A percentile compares a stretch with the other conserved stretches of the same genome.
These are phyloP conservation scores for Suillus plorans DNA, from an alignment of 768 basidiomycete genomes.

Conservation along the genomic window DNA sequence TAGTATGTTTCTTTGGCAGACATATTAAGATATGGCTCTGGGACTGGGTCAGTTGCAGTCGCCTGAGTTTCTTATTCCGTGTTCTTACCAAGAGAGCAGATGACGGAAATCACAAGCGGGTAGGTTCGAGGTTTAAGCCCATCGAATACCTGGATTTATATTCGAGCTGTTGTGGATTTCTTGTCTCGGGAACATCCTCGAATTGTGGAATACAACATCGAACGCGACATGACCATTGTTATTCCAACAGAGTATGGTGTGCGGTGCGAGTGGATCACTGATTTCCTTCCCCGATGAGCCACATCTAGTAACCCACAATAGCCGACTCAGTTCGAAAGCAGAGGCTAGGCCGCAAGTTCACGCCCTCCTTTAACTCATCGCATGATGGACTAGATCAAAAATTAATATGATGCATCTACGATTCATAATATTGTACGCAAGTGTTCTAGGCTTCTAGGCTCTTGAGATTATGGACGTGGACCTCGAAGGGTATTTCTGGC, in stretches of 20 bases:
- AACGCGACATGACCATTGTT: neutral
- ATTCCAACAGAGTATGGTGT: neutral
- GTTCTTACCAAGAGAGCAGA: neutral
- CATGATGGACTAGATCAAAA: neutral
- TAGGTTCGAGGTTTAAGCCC: neutral
- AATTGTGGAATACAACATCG: neutral
- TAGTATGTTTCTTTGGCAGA: constrained; percentile 19
- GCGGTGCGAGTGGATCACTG: neutral
- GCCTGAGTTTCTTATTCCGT: neutral
- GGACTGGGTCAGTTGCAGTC: neutral
- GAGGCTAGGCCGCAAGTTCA: neutral
- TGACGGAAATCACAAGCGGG: neutral
- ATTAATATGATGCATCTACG: neutral
- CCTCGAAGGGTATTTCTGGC: neutral
- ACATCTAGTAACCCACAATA: neutral
- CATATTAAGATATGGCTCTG: neutral
- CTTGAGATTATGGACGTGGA: neutral
- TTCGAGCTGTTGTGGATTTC: neutral
- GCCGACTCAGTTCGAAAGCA: neutral
- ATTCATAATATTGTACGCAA: neutral
- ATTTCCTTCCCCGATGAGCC: neutral
- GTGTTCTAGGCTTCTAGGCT: neutral
- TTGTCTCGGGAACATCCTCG: neutral
- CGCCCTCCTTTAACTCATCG: neutral
- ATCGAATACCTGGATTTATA: neutral